Conservation (phyloP, 495 filamentous ascomycete species). For the Penicillium argentinense region DNA sequence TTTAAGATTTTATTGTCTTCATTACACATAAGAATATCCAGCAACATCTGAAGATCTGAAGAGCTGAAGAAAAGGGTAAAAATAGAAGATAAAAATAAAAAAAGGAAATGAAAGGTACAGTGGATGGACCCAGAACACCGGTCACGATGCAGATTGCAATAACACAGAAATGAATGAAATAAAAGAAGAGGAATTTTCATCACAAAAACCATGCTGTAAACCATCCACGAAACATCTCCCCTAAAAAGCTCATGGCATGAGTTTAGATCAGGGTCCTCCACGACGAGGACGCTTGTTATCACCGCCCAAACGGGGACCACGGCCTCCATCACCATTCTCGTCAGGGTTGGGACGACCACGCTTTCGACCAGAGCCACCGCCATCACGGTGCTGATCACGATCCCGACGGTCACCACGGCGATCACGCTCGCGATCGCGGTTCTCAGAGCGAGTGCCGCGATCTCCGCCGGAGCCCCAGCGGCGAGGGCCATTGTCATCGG, state of each 20-base stretch:
- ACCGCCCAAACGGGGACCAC: conserved; percentile 38
- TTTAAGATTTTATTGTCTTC: too few species aligned
- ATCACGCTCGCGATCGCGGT: conserved; percentile 43
- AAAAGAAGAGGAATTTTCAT: conserved; percentile 6
- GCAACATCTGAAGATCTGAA: not conserved
- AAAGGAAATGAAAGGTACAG: conserved; percentile 13
- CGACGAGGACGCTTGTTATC: conserved; percentile 49
- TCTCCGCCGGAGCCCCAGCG: conserved; percentile 39
- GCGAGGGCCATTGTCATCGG: conserved; percentile 34
- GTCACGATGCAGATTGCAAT: conserved; percentile 20
- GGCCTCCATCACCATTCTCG: conserved; percentile 32
- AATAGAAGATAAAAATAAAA: conserved; percentile 2
- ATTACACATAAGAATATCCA: too few species aligned
- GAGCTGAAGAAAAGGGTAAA: conserved; percentile 3
- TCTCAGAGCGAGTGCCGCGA: conserved; percentile 28
- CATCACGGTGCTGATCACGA: conserved; percentile 34
- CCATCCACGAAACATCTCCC: not conserved
- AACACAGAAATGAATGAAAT: conserved; percentile 15
- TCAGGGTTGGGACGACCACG: conserved; percentile 40
- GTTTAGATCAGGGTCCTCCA: conserved; percentile 35
- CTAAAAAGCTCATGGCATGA: not conserved
- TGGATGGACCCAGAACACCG: conserved; percentile 22
- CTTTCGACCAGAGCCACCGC: conserved; percentile 40
- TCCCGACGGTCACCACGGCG: conserved; percentile 44
- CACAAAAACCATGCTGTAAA: conserved; percentile 2